Evolutionary conservation across 345 rosid genomes (phyloP).

Genomic region (Aethionema arabicum): DNA sequence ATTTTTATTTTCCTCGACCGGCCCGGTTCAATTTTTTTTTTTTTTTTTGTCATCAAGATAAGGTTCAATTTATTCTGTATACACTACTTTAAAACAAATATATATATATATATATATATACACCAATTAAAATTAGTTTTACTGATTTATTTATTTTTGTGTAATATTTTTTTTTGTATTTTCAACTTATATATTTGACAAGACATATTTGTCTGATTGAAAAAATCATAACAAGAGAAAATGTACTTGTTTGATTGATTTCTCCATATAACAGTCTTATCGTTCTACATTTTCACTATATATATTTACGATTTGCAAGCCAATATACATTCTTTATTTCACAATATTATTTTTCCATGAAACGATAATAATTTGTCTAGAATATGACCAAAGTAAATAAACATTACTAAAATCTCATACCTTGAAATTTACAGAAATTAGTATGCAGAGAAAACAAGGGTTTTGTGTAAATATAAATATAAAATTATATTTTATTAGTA

Average conservation of each 20-base stretch:
- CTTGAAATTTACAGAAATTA: too few species aligned
- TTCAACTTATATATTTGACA: constrained; percentile 27
- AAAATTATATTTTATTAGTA: too few species aligned
- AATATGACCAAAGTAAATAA: too few species aligned
- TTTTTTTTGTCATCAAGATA: not conserved
- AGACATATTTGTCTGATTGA: constrained; percentile 32
- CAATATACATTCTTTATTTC: constrained; percentile 6
- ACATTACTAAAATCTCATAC: too few species aligned
- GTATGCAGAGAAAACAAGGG: too few species aligned
- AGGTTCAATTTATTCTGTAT: constrained; percentile 8
- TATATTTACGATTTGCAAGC: not conserved
- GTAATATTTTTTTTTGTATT: constrained; percentile 21
- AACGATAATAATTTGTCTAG: not conserved
- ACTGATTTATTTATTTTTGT: not conserved
- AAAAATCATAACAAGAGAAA: constrained; percentile 28
- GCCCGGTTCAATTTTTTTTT: not conserved
- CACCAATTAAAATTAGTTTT: too few species aligned
- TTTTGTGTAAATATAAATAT: too few species aligned
- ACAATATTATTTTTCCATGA: constrained; percentile 1
- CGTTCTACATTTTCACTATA: not conserved
- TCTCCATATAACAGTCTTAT: constrained; percentile 11
- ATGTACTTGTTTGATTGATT: constrained; percentile 34
- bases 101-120: too few species aligned
- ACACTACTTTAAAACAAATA: too few species aligned
- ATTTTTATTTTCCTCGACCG: not conserved